Percentiles rank a stretch among this genome's conserved stretches.
These are phyloP conservation scores for Tubosaeta brunneosetosa DNA, from an alignment of 768 basidiomycete genomes.

Conservation along the genomic window DNA sequence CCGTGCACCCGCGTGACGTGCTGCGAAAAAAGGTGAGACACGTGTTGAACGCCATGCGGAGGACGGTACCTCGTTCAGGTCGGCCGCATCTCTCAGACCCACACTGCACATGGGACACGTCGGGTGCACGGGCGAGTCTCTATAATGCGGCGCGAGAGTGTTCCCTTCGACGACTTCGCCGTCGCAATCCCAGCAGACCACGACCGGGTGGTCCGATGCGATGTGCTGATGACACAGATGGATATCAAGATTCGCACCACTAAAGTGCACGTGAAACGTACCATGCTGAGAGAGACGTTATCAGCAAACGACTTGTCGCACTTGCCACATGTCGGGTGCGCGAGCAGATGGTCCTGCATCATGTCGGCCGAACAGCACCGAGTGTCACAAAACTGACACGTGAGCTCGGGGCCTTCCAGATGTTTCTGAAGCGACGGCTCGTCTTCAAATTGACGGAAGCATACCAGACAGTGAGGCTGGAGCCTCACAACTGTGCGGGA, in stretches of 20 bases:
- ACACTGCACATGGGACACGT: slow-evolving; percentile 18
- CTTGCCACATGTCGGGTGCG: slow-evolving; percentile 22
- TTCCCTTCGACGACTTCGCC: slow-evolving; percentile 20
- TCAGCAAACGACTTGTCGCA: slow-evolving; percentile 19
- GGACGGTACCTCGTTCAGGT: slow-evolving; percentile 18
- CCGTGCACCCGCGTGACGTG: slow-evolving; percentile 18
- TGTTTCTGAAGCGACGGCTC: slow-evolving; percentile 14
- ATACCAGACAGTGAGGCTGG: slow-evolving; percentile 16
- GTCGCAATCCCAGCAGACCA: slow-evolving; percentile 30
- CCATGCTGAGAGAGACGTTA: slow-evolving; percentile 16
- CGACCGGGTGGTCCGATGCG: slow-evolving; percentile 17
- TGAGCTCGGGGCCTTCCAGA: slow-evolving; percentile 11
- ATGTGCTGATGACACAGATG: slow-evolving; percentile 14
- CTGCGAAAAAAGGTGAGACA: slow-evolving; percentile 13
- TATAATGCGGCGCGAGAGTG: slow-evolving; percentile 20
- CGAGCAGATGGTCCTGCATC: slow-evolving; percentile 23
- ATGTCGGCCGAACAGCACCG: slow-evolving; percentile 22
- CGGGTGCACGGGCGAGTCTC: slow-evolving; percentile 19
- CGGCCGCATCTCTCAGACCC: slow-evolving; percentile 9
- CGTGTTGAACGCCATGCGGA: neutral
- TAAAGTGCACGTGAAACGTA: slow-evolving; percentile 6
- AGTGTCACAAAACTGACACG: slow-evolving; percentile 18
- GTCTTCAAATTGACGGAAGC: slow-evolving; percentile 24
- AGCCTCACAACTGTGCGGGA: neutral
- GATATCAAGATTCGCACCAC: neutral